These are phyloP conservation scores for Candida ortonii DNA, from an alignment of 805 yeast species.

Conservation along the genomic window DNA sequence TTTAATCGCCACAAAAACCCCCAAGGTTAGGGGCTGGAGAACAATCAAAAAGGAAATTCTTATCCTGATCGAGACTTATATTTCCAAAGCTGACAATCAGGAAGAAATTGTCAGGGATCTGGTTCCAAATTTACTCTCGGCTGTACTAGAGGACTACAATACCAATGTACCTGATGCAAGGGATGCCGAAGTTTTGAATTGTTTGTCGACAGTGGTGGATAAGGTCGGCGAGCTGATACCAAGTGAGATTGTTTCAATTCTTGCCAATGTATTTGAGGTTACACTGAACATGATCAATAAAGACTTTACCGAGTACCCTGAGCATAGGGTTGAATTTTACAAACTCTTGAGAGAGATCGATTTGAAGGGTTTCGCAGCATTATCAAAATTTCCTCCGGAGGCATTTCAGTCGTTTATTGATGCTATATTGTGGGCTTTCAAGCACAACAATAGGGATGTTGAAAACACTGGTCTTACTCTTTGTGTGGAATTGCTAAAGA, in stretches of 20 bases:
- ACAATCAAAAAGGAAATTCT: constrained; percentile 93
- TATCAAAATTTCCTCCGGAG: constrained; percentile 83
- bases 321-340: constrained; percentile 95
- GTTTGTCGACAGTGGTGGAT: constrained; percentile 86
- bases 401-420: constrained; percentile 89
- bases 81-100: constrained; percentile 79
- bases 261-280: constrained; percentile 90
- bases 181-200: constrained; percentile 94
- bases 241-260: constrained; percentile 80
- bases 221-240: constrained; percentile 87
- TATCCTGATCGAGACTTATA: constrained; percentile 82
- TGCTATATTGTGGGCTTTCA: constrained; percentile 97
- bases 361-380: constrained; percentile 77
- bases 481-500: constrained; percentile 77
- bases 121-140: constrained; percentile 75
- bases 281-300: constrained; percentile 94
- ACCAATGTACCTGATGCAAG: constrained; percentile 92
- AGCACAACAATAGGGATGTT: constrained; percentile 95
- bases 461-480: constrained; percentile 87
- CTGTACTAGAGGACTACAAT: constrained; percentile 87
- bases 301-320: constrained; percentile 95
- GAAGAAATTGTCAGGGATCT: constrained; percentile 82
- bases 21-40: constrained; percentile 91
- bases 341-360: constrained; percentile 85
- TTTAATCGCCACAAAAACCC: constrained; percentile 87